Evolutionary conservation across 768 basidiomycete species (phyloP), one percentile per base, ranked within the genome.

Genomic region (Calocybe gangraenosa): DNA sequence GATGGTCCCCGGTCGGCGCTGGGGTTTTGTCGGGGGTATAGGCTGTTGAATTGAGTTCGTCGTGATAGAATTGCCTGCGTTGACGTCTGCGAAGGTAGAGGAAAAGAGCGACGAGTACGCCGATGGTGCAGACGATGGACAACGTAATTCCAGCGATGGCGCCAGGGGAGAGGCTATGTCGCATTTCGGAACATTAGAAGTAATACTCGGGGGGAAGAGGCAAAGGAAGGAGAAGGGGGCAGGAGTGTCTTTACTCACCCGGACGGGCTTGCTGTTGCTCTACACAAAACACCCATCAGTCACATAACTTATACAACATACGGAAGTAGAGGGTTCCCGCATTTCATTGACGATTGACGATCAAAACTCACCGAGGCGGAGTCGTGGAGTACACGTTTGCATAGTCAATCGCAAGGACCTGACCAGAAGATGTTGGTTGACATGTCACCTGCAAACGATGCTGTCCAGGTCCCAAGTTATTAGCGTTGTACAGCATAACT

Each of bases 401-500:
- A 41, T 36, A 53, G 25, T 53, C 51, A 25, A 53, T 18, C 6
- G 51, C 48, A 34, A 44, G 44, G 6, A 15, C 25, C 37, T 53
- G 51, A 17, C 48, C 51, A 1, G 37, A 32, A 3, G 42, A 13
- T 4, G 30, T 33, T 2, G 51, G 51, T 21, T 49, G 48, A n/a
- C 34, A 42, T 4, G 38, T 37, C 18, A 53, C 19, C n/a, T 40
- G 37, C 15, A 53, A 1, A 19, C 7, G 45, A 38, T 53, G 51
- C 33, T 46, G 25, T 8, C 51, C 41, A 10, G 42, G 36, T 1
- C 28, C 18, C 3, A 48, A 30, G 19, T 42, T 43, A 18, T 48
- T 43, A 1, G 47, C 47, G 39, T 61, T 57, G 47, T 61, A 64
- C 9, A 64, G 43, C 41, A 64, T 23, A 3, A 58, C 57, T 42